Evolutionary conservation across 1,139 yeast genomes (phyloP), one percentile per base, ranked within the genome.

Genomic region (Candida sp.): DNA sequence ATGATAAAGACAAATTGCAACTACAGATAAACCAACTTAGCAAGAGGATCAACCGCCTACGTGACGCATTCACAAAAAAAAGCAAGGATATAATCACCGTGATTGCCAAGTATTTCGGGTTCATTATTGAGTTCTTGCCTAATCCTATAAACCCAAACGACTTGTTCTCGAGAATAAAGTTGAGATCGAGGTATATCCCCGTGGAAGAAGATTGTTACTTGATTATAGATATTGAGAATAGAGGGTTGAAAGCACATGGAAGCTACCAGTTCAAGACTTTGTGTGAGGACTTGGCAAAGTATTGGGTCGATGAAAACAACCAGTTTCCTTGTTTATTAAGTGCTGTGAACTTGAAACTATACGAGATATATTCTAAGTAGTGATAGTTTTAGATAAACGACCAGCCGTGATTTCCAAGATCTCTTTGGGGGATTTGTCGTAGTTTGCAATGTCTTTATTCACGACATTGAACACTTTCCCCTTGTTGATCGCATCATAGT

Each of bases 321-420:
- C 92, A 90, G 58, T 83, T 90, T 26, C 90, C 96, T 0, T 88
- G 96, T 59, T 88, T 91, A 61, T 71, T 92, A 51, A 86, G 96
- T 51, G 92, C 96, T 0, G 72, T 91, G 55, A 89, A 85, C 48
- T 71, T 91, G 51, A 86, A 82, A 59, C 68, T 90, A 27, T 85
- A 83, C 68, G 86, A 84, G 49, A 60, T 52, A 44, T 62, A 61
- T 51, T 59, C 46, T 46, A 49, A 32, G 40, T 46, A 49, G 44
- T n/a, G 22, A 33, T 17, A 8, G 7, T 11, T 17, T 33, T 43
- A 25, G 48, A 48, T 47, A 51, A 32, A 43, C 45, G 22, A 26
- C 33, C 28, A 3, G 69, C 57, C 0, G 65, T 72, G 9, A 64
- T 23, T 25, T 67, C 58, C 33, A 84, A 60, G 2, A 83, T 52